A percentile compares a stretch with the other conserved stretches of the same genome.
Conservation (phyloP, 768 basidiomycete species). For the Saitozyma sp. region DNA sequence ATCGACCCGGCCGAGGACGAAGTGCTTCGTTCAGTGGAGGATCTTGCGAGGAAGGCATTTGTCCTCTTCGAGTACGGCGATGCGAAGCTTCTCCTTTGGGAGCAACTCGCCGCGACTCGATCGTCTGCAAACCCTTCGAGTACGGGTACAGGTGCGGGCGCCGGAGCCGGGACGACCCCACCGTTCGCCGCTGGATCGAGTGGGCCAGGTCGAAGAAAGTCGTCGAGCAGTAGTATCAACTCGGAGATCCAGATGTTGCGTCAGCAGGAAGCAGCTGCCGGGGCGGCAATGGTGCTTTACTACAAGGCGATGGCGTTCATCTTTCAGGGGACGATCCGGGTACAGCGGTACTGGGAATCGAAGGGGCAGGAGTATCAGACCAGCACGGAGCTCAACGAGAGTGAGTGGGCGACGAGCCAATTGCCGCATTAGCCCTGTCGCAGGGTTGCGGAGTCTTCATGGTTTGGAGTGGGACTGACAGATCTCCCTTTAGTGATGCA, state of each 20-base stretch:
- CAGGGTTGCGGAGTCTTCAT: not conserved
- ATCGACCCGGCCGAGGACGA: conserved; percentile 64
- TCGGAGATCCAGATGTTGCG: conserved; percentile 34
- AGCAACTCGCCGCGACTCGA: conserved; percentile 13
- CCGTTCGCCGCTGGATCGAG: conserved; percentile 17
- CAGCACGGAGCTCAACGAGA: conserved; percentile 57
- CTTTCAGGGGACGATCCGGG: conserved; percentile 84
- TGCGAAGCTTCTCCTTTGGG: conserved; percentile 61
- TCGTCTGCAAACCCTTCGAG: not conserved
- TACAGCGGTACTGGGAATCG: conserved; percentile 60
- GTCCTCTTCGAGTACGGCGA: conserved; percentile 93
- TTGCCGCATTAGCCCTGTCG: conserved; percentile 41
- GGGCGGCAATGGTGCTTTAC: conserved; percentile 50
- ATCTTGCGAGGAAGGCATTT: conserved; percentile 92
- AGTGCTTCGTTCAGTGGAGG: conserved; percentile 76
- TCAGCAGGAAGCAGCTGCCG: conserved; percentile 39
- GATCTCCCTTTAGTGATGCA: conserved; percentile 53
- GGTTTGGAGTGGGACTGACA: not conserved
- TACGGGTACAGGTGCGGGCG: not conserved
- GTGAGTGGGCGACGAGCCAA: conserved; percentile 56
- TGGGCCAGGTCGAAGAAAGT: conserved; percentile 28
- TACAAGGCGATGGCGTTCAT: conserved; percentile 72
- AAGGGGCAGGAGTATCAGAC: conserved; percentile 27
- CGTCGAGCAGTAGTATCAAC: conserved; percentile 47
- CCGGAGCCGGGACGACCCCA: conserved; percentile 6